Conservation (phyloP, 2,329 filamentous ascomycete genomes). For the Curvularia sp. region DNA sequence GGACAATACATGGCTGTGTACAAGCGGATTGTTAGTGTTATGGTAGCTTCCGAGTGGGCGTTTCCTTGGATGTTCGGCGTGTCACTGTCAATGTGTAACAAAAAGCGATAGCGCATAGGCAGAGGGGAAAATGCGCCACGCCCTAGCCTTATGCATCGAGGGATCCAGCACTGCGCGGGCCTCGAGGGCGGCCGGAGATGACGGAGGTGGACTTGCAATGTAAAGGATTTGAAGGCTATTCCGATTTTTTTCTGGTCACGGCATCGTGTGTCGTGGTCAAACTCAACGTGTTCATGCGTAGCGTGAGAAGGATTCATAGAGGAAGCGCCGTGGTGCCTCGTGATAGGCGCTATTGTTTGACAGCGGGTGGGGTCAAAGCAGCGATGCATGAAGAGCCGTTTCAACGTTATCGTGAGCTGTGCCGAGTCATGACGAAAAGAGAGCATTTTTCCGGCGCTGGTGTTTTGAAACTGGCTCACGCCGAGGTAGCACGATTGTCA, state of each 20-base stretch:
- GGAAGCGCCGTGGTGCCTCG: slow-evolving; percentile 3
- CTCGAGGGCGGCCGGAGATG: neutral
- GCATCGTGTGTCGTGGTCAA: neutral
- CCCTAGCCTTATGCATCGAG: neutral
- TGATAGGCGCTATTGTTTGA: slow-evolving; percentile 16
- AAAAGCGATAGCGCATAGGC: neutral
- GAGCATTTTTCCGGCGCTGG: slow-evolving; percentile 8
- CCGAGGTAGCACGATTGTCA: slow-evolving; percentile 6
- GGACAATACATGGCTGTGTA: neutral
- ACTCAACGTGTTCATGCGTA: slow-evolving; percentile 5
- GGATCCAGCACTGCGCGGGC: neutral
- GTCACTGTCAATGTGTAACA: slow-evolving; percentile 1
- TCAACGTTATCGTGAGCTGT: slow-evolving; percentile 14
- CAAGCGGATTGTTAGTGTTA: neutral
- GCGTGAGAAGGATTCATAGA: slow-evolving; percentile 7
- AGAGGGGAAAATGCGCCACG: neutral
- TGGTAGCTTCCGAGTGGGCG: neutral
- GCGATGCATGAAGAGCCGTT: slow-evolving; percentile 8
- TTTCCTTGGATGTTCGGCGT: neutral
- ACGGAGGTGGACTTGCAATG: neutral
- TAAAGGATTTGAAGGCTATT: neutral
- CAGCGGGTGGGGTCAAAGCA: slow-evolving; percentile 14
- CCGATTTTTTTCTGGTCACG: slow-evolving; percentile 1
- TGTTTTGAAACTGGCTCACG: slow-evolving; percentile 16
- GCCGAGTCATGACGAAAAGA: slow-evolving; percentile 10